A percentile compares a stretch with the other conserved stretches of the same genome.
Evolutionary conservation across 192 early-diverging fungal genomes (phyloP).

Genomic region (Linderina pennispora): DNA sequence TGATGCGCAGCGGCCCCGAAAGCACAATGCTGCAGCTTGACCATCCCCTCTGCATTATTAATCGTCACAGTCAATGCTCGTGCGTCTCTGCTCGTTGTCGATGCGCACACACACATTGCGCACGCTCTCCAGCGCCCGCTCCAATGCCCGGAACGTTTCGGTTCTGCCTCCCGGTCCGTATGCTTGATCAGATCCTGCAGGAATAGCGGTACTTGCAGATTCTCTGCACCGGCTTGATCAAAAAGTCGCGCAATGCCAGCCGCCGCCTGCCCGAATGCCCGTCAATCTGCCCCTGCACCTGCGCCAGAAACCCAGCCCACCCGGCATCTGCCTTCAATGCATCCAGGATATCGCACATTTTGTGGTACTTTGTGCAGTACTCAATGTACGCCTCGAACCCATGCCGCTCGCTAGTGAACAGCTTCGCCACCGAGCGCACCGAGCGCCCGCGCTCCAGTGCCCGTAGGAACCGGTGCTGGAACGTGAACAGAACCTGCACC

Average conservation of each 20-base stretch:
- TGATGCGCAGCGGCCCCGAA: slow-evolving; percentile 32
- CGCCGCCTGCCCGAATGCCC: slow-evolving; percentile 12
- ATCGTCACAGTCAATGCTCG: too few relatives aligned
- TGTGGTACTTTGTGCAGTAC: slow-evolving; percentile 30
- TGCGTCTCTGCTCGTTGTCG: slow-evolving; percentile 30
- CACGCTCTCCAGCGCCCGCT: slow-evolving; percentile 13
- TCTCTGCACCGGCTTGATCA: slow-evolving; percentile 77
- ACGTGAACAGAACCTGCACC: slow-evolving; percentile 22
- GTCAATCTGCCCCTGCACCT: slow-evolving; percentile 12
- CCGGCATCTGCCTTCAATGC: slow-evolving; percentile 17
- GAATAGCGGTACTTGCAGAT: slow-evolving; percentile 89
- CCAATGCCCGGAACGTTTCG: slow-evolving; percentile 12
- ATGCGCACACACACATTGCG: slow-evolving; percentile 25
- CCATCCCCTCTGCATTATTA: too few relatives aligned
- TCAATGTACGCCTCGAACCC: slow-evolving; percentile 27
- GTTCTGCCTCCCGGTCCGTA: slow-evolving; percentile 31
- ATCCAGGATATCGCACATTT: slow-evolving; percentile 23
- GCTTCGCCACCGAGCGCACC: slow-evolving; percentile 11
- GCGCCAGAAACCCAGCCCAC: slow-evolving; percentile 22
- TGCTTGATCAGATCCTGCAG: slow-evolving; percentile 54
- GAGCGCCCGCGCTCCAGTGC: slow-evolving; percentile 4
- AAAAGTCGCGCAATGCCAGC: slow-evolving; percentile 34
- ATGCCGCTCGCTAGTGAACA: slow-evolving; percentile 11
- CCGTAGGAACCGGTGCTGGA: slow-evolving; percentile 27
- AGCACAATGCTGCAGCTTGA: slow-evolving; percentile 27